phyloP scores from a whole-genome alignment of 2,329 filamentous ascomycete genomes.

The Neofusicoccum kwambonambiense region DNA sequence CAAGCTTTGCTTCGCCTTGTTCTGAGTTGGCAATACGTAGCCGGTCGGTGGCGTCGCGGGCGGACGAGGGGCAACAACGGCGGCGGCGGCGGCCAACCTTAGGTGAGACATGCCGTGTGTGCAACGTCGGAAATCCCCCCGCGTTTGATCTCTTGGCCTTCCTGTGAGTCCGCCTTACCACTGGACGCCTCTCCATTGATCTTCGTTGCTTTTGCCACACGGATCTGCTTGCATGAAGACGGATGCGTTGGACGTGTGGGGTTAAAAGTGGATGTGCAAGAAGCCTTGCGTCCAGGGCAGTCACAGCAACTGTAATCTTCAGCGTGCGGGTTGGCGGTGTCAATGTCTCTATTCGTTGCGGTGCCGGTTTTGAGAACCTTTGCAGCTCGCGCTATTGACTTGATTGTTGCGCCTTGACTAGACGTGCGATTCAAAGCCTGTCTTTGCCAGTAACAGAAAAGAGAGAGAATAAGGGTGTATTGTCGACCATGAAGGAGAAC shows the following conservation, averaged over 20 bases:
- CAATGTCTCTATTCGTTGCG: constrained; percentile 10
- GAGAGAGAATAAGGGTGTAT: not conserved
- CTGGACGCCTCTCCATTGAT: not conserved
- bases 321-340: not conserved
- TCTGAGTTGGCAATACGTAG: too few relatives aligned
- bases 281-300: not conserved
- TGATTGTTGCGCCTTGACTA: not conserved
- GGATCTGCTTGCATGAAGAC: not conserved
- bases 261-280: not conserved
- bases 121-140: not conserved
- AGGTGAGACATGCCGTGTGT: not conserved
- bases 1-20: too few relatives aligned
- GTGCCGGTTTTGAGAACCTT: not conserved
- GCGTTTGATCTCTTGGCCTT: not conserved
- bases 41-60: not conserved
- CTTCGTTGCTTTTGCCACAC: not conserved
- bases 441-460: not conserved
- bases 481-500: not conserved
- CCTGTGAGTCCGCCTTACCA: not conserved
- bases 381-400: not conserved
- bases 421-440: not conserved
- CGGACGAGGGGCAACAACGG: not conserved
- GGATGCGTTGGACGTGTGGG: not conserved
- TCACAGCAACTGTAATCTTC: not conserved
- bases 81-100: not conserved